Evolutionary conservation across 2,329 filamentous ascomycete genomes (phyloP).

Genomic region (Aspergillus versicolor): DNA sequence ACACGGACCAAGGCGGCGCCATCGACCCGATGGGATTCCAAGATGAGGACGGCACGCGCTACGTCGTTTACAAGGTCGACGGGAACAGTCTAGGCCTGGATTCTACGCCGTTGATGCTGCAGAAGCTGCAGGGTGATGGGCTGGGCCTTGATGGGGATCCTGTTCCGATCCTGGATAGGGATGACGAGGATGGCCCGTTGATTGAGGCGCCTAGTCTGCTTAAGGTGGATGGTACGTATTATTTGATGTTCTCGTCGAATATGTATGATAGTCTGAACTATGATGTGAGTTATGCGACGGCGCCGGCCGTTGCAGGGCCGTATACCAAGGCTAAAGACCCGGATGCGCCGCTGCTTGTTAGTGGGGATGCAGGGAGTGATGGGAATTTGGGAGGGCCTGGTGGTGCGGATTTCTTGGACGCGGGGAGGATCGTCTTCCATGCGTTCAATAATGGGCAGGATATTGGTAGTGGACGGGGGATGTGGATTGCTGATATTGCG

Average conservation of each 20-base stretch:
- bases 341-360: slow-evolving; percentile 26
- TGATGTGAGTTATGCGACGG: slow-evolving; percentile 56
- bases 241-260: slow-evolving; percentile 63
- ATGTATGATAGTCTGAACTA: slow-evolving; percentile 57
- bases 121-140: slow-evolving; percentile 47
- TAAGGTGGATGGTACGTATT: slow-evolving; percentile 48
- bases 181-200: slow-evolving; percentile 61
- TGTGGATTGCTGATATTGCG: slow-evolving; percentile 21
- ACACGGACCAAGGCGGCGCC: slow-evolving; percentile 55
- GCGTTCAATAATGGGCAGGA: slow-evolving; percentile 23
- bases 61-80: slow-evolving; percentile 66
- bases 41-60: slow-evolving; percentile 55
- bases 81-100: slow-evolving; percentile 57
- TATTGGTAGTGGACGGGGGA: slow-evolving; percentile 18
- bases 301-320: slow-evolving; percentile 28
- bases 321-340: slow-evolving; percentile 28
- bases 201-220: slow-evolving; percentile 62
- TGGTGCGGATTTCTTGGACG: slow-evolving; percentile 27
- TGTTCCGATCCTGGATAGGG: slow-evolving; percentile 60
- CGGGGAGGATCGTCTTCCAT: slow-evolving; percentile 30
- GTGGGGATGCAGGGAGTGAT: slow-evolving; percentile 23
- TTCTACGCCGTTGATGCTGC: slow-evolving; percentile 42
- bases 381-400: slow-evolving; percentile 29
- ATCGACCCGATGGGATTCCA: slow-evolving; percentile 63
- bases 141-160: slow-evolving; percentile 54